Base-by-base conservation (phyloP, 352 stramenopile species). In the Phytophthora tubulina region DNA sequence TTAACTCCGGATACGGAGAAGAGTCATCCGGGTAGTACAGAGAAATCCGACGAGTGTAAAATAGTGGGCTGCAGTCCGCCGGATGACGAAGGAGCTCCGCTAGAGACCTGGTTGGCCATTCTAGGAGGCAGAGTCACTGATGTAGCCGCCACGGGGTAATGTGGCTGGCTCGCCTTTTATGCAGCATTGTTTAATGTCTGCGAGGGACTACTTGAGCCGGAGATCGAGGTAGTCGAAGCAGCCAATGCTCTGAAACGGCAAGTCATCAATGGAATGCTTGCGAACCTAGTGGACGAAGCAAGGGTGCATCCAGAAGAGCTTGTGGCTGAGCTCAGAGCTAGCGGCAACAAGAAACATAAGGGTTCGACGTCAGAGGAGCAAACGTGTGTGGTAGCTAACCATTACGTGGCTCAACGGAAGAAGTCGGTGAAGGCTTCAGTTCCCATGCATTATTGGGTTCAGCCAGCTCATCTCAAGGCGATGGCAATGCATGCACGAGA, bases 261-360 rank as follows among this genome's bases (percentile, higher is more conserved):
- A 30, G 58, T 66, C 0, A 33, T 66, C 2, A 57, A 66, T 14
- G 46, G 14, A 11, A 57, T 66, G 58, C 3, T 63, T 1, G 55
- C 38, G 0, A 63, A 45, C 14, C 2, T 63, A 6, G 14, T 3
- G 0, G 31, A 46, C 4, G 55, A 63, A 32, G 27, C n/a, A 2
- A 3, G 11, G 4, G 1, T 11, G 7, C 10, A 41, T 11, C 36
- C 36, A 41, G 10, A 11, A 7, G 36, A 41, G 36, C 10, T 41
- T 7, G 36, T 13, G 7, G 10, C 6, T 7, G 36, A 41, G 10
- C 10, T 41, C 7, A 11, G 10, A 41, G 36, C 36, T 1, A 41
- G 36, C 10, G 36, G 36, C 10, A 41, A 13, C 10, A 41, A 11
- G 36, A 11, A 7, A 11, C 36, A 13, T 13, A 2, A 2, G 36